These are phyloP conservation scores for Serendipita sp. DNA, from an alignment of 768 basidiomycete species.

Conservation along the genomic window DNA sequence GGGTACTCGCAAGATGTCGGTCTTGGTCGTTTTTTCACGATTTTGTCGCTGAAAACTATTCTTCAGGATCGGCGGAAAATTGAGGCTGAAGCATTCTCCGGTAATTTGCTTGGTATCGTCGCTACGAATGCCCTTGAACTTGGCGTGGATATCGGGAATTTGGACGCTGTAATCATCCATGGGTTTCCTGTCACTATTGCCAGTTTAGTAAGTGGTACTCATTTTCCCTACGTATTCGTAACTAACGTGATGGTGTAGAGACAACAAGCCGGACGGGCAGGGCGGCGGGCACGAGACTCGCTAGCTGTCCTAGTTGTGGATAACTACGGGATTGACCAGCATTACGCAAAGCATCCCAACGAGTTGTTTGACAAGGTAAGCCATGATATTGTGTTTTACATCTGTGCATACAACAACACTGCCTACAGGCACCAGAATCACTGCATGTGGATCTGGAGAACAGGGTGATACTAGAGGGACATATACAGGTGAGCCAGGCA, in stretches of 20 bases:
- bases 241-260: constrained; percentile 29
- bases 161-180: constrained; percentile 81
- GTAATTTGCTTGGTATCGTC: constrained; percentile 67
- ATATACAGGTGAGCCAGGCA: constrained; percentile 36
- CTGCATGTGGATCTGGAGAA: constrained; percentile 60
- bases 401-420: background rate
- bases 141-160: constrained; percentile 77
- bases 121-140: constrained; percentile 86
- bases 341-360: constrained; percentile 54
- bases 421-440: constrained; percentile 31
- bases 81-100: constrained; percentile 75
- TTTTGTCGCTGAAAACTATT: background rate
- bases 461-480: constrained; percentile 61
- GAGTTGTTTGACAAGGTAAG: constrained; percentile 44
- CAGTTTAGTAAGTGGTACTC: constrained; percentile 45
- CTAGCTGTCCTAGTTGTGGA: constrained; percentile 62
- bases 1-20: constrained; percentile 61
- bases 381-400: background rate
- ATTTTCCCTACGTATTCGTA: background rate
- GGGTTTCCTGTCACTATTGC: constrained; percentile 64
- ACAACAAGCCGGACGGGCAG: constrained; percentile 82
- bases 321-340: constrained; percentile 50
- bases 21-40: background rate
- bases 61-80: constrained; percentile 63
- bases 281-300: constrained; percentile 64